These are phyloP conservation scores for Annulohypoxylon bovei DNA, from an alignment of 495 filamentous ascomycete species.

Conservation along the genomic window DNA sequence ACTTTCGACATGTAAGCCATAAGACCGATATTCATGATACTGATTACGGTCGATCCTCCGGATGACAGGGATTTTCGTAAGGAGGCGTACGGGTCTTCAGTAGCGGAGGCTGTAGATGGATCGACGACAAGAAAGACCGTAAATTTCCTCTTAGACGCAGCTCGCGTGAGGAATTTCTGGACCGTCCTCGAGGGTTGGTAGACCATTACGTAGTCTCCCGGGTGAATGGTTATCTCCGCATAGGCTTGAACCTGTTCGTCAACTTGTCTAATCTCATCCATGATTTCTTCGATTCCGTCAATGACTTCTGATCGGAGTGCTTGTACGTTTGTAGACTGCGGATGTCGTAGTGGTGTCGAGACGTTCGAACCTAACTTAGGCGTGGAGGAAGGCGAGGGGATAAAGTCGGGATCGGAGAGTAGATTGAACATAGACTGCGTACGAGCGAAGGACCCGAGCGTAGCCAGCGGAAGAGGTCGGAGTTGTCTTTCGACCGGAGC, in stretches of 20 bases:
- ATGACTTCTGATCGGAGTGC: constrained; percentile 88
- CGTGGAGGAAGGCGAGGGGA: constrained; percentile 48
- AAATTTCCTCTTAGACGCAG: constrained; percentile 85
- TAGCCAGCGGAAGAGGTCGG: constrained; percentile 64
- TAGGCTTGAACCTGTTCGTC: constrained; percentile 90
- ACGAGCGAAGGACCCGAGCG: constrained; percentile 65
- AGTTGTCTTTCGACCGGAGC: constrained; percentile 44
- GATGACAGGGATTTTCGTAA: constrained; percentile 80
- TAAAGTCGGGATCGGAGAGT: constrained; percentile 60
- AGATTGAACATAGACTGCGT: constrained; percentile 85
- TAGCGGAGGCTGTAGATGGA: constrained; percentile 52
- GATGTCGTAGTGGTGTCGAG: constrained; percentile 52
- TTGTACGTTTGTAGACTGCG: constrained; percentile 49
- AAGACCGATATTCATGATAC: constrained; percentile 83
- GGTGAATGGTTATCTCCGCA: constrained; percentile 88
- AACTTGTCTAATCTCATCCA: constrained; percentile 87
- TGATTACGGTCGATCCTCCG: constrained; percentile 80
- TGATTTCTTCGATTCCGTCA: constrained; percentile 88
- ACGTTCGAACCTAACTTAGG: constrained; percentile 50
- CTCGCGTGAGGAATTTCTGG: constrained; percentile 85
- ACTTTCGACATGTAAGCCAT: constrained; percentile 93
- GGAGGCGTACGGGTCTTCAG: constrained; percentile 50
- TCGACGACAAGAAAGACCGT: constrained; percentile 84
- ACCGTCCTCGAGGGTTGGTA: constrained; percentile 82
- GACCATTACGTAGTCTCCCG: constrained; percentile 87